These are phyloP conservation scores for Papiliotrema laurentii DNA, from an alignment of 1,284 basidiomycete species.

Conservation along the genomic window DNA sequence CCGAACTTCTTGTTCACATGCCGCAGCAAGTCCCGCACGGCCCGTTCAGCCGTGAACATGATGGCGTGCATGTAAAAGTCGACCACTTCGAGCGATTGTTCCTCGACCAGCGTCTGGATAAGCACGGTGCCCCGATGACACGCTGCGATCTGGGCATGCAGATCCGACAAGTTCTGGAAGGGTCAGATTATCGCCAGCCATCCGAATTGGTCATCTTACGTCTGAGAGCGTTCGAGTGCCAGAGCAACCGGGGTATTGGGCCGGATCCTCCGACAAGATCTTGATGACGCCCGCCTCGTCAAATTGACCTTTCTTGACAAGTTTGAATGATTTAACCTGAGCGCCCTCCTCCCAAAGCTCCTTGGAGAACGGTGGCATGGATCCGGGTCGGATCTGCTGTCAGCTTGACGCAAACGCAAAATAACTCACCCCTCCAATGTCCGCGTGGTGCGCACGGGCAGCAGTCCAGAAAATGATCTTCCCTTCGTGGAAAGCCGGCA, in stretches of 20 bases:
- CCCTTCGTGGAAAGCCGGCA: slow-evolving; percentile 37
- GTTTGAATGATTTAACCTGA: slow-evolving; percentile 54
- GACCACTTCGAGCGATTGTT: slow-evolving; percentile 52
- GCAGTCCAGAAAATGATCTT: slow-evolving; percentile 44
- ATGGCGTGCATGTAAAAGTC: slow-evolving; percentile 77
- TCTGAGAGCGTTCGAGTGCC: slow-evolving; percentile 80
- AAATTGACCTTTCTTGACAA: slow-evolving; percentile 39
- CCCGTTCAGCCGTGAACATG: slow-evolving; percentile 80
- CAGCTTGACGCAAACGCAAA: neutral
- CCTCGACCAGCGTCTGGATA: slow-evolving; percentile 34
- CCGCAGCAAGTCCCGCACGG: slow-evolving; percentile 75
- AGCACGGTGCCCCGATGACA: slow-evolving; percentile 37
- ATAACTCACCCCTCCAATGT: slow-evolving; percentile 34
- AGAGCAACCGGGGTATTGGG: slow-evolving; percentile 73
- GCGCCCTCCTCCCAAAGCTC: slow-evolving; percentile 51
- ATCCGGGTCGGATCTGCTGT: slow-evolving; percentile 41
- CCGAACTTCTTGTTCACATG: slow-evolving; percentile 69
- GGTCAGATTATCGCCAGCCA: neutral
- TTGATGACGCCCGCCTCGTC: slow-evolving; percentile 62
- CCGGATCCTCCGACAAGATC: slow-evolving; percentile 81
- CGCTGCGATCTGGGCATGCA: slow-evolving; percentile 40
- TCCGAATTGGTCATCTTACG: slow-evolving; percentile 9
- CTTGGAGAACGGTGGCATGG: slow-evolving; percentile 51
- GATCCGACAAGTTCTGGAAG: slow-evolving; percentile 33
- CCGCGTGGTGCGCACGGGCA: slow-evolving; percentile 48